Conservation (phyloP, 1,284 basidiomycete species). For the Takashimella tepidaria region DNA sequence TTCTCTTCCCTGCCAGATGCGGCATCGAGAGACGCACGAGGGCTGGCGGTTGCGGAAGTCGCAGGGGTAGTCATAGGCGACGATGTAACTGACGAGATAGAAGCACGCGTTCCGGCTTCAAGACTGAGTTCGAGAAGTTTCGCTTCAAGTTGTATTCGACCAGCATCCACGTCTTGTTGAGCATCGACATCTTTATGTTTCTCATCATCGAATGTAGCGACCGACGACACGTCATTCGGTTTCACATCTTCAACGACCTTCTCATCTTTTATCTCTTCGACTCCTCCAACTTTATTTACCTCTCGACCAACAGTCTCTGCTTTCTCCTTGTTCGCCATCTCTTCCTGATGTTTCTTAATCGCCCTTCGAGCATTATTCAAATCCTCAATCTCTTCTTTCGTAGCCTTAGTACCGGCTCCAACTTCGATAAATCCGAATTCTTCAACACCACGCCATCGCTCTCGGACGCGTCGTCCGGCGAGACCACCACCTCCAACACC, state of each 20-base stretch:
- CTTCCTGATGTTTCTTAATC: constrained; percentile 16
- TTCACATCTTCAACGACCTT: constrained; percentile 4
- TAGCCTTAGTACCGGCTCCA: constrained; percentile 37
- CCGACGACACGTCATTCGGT: background rate
- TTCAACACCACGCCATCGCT: constrained; percentile 52
- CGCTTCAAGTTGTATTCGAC: constrained; percentile 25
- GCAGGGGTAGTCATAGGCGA: background rate
- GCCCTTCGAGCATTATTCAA: constrained; percentile 18
- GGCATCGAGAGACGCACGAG: constrained; percentile 22
- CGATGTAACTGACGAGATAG: constrained; percentile 4
- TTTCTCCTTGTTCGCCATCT: constrained; percentile 10
- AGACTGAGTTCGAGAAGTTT: constrained; percentile 24
- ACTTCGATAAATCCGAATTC: constrained; percentile 52
- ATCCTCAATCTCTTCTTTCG: constrained; percentile 40
- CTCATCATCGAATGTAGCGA: constrained; percentile 4
- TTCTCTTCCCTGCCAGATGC: constrained; percentile 21
- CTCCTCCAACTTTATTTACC: background rate
- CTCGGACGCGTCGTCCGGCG: constrained; percentile 51
- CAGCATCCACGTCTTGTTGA: constrained; percentile 14
- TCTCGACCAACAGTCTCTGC: constrained; percentile 3
- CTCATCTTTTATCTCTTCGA: constrained; percentile 3
- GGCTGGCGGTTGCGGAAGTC: constrained; percentile 7
- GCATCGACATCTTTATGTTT: constrained; percentile 10
- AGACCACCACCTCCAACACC: constrained; percentile 53
- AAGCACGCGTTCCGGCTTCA: constrained; percentile 13